These are phyloP conservation scores for Vaccinium corymbosum DNA, from an alignment of 148 eudicot genomes.

Conservation along the genomic window DNA sequence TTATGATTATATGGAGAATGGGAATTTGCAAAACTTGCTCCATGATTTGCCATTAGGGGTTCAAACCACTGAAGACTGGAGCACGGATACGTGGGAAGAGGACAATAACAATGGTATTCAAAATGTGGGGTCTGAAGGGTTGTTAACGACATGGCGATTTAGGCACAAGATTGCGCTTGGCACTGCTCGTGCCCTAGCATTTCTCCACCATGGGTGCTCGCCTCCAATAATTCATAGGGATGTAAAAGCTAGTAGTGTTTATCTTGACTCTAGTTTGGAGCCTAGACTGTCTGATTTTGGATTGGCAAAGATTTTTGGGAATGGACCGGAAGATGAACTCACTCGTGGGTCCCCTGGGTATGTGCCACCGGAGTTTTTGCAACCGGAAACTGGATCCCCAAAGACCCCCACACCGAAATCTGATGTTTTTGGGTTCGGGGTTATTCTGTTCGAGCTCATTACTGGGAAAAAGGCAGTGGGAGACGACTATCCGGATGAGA, in stretches of 20 bases:
- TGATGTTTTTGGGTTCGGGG: slow-evolving; percentile 72
- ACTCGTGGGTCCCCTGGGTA: slow-evolving; percentile 51
- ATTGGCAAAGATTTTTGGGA: slow-evolving; percentile 56
- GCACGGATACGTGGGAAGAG: slow-evolving; percentile 58
- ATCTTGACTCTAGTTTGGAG: slow-evolving; percentile 58
- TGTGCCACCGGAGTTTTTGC: slow-evolving; percentile 46
- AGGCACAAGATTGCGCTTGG: slow-evolving; percentile 56
- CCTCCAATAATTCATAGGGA: slow-evolving; percentile 75
- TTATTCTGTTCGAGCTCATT: slow-evolving; percentile 59
- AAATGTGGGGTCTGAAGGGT: slow-evolving; percentile 38
- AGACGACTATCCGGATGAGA: slow-evolving; percentile 46
- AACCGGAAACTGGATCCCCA: slow-evolving; percentile 27
- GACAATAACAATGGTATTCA: slow-evolving; percentile 37
- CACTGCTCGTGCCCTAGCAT: slow-evolving; percentile 58
- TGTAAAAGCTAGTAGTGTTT: slow-evolving; percentile 63
- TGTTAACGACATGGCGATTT: slow-evolving; percentile 46
- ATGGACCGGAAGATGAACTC: slow-evolving; percentile 36
- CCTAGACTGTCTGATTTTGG: slow-evolving; percentile 79
- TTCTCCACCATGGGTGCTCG: slow-evolving; percentile 75
- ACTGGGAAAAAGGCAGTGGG: slow-evolving; percentile 56
- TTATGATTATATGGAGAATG: slow-evolving; percentile 71
- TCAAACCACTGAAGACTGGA: slow-evolving; percentile 50
- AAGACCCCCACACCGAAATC: slow-evolving; percentile 43
- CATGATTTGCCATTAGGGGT: slow-evolving; percentile 58
- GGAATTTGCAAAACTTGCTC: slow-evolving; percentile 54